Evolutionary conservation across 441 rosid species (phyloP).

Genomic region (Adansonia rubrostipa): DNA sequence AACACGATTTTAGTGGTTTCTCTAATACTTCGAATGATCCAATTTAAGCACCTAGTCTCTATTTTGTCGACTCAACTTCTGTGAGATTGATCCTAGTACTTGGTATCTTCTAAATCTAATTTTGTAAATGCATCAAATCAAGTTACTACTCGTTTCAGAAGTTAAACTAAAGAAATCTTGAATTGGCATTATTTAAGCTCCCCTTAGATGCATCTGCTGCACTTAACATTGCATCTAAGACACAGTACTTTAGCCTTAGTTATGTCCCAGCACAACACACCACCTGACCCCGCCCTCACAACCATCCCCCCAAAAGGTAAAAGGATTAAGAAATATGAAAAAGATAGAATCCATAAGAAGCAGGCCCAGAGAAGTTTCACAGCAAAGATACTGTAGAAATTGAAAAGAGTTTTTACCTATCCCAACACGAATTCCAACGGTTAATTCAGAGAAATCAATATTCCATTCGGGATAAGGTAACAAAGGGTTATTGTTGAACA

Average conservation of each 20-base stretch:
- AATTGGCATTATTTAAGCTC: constrained; percentile 3
- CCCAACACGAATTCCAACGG: constrained; percentile 96
- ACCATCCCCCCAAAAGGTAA: too few relatives aligned
- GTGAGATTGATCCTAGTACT: not conserved
- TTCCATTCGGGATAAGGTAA: constrained; percentile 92
- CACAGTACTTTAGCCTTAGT: not conserved
- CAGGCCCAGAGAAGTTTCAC: constrained; percentile 11
- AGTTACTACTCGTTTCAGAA: not conserved
- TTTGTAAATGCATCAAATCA: not conserved
- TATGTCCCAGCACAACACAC: not conserved
- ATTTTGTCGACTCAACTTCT: not conserved
- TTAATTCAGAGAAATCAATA: constrained; percentile 90
- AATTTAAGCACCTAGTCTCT: not conserved
- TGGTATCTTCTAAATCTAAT: not conserved
- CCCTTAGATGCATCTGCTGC: constrained; percentile 4
- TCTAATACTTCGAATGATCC: not conserved
- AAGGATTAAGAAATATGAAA: not conserved
- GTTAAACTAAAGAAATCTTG: not conserved
- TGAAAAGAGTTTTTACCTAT: constrained; percentile 61
- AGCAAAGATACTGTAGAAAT: not conserved
- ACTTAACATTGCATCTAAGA: constrained; percentile 17
- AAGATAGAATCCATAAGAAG: not conserved
- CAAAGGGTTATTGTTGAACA: constrained; percentile 75
- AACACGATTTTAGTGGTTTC: not conserved
- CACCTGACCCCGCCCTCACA: too few relatives aligned